A percentile compares a stretch with the other conserved stretches of the same genome.
These are phyloP conservation scores for Trichophaea hybrida DNA, from an alignment of 2,329 filamentous ascomycete genomes.

Conservation along the genomic window DNA sequence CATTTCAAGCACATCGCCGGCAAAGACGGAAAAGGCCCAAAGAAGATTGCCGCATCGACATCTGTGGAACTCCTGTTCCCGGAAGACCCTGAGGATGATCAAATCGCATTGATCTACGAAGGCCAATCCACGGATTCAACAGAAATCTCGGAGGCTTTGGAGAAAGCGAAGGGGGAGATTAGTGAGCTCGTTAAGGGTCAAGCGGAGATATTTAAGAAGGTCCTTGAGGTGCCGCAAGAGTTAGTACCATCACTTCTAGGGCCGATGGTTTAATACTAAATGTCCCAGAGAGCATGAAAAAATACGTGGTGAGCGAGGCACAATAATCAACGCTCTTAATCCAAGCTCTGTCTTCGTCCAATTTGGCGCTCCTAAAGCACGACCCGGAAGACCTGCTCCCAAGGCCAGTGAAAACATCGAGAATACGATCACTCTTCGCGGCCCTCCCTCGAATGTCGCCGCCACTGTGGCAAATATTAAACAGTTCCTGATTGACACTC, in stretches of 20 bases:
- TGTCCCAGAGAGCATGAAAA: background rate
- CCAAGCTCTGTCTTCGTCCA: conserved; percentile 24
- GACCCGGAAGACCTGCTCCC: conserved; percentile 18
- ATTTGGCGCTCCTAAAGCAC: conserved; percentile 23
- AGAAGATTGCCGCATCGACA: conserved; percentile 52
- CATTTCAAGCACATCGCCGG: conserved; percentile 61
- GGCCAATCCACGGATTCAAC: conserved; percentile 41
- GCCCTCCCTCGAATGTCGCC: conserved; percentile 38
- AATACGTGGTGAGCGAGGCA: conserved; percentile 33
- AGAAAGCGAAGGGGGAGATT: conserved; percentile 45
- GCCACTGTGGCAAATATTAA: conserved; percentile 50
- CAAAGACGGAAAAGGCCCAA: conserved; percentile 52
- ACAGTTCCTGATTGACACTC: conserved; percentile 47
- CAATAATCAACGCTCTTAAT: conserved; percentile 27
- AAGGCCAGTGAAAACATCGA: conserved; percentile 17
- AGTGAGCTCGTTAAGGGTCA: conserved; percentile 41
- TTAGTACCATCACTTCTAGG: conserved; percentile 4
- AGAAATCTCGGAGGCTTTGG: conserved; percentile 43
- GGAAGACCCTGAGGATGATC: conserved; percentile 33
- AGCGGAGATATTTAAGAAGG: conserved; percentile 40
- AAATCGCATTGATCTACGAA: conserved; percentile 40
- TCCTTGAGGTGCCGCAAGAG: conserved; percentile 41
- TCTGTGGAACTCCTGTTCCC: conserved; percentile 41
- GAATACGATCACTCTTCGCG: conserved; percentile 25
- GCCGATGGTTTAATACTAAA: background rate